Base-by-base conservation (phyloP, 108 stramenopile species). In the Skeletonema menzelii region DNA sequence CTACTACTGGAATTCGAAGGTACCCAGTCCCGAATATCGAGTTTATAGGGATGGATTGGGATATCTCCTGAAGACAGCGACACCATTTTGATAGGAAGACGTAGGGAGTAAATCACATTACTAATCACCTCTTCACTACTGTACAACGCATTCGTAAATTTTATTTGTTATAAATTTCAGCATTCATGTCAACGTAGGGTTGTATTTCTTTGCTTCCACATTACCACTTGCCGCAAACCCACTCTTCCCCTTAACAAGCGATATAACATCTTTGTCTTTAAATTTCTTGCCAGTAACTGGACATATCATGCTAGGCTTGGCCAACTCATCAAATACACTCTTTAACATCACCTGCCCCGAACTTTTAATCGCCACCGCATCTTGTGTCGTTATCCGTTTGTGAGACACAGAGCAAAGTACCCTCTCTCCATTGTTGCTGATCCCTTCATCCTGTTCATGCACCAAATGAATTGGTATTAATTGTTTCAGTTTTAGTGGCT, bases 401-500 rank as follows among this genome's bases (percentile, higher is more conserved):
- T 87, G 77, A 1, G 93, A 93, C 11, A 97, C 78, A 13, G 89
- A 84, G 65, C 96, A 96, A 2, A 94, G 22, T 13, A 73, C 64
- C n/a, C 65, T 75, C 6, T 69, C 64, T n/a, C 13, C 49, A 28
- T 17, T 38, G 26, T 38, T 42, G 0, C 27, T 42, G 53, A 53
- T 76, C 28, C 57, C 66, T 15, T 44, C 68, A 8, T 66, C 17
- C 5, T 22, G 42, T 42, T 77, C 80, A 32, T 35, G 31, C 2
- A 77, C 61, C 44, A 81, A 53, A 28, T 75, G 38, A 27, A 88
- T 28, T 10, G 80, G 60, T 32, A 71, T 73, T 46, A 97, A 80
- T 56, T 97, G 92, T 72, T 96, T 96, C 15, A 89, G 60, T 26
- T 89, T 76, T 72, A 97, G 62, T 5, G 92, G 92, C 27, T 84